Conservation (phyloP, 2,329 filamentous ascomycete species). For the Blastomyces gilchristii region DNA sequence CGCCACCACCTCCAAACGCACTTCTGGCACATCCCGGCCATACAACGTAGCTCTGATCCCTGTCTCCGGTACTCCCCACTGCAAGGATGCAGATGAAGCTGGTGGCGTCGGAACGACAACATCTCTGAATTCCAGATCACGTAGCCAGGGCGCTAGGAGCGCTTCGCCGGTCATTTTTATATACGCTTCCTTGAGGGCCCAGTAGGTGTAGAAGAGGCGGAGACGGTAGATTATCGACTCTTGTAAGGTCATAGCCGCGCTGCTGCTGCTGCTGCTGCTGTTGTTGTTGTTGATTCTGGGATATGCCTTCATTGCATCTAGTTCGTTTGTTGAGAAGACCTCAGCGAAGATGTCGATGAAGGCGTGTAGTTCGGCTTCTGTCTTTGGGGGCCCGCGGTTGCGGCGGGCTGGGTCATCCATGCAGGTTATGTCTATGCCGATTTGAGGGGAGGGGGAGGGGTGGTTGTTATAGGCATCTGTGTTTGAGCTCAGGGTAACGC, state of each 20-base stretch:
- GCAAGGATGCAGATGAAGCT: constrained; percentile 22
- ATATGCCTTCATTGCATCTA: constrained; percentile 43
- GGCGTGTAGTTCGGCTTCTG: constrained; percentile 41
- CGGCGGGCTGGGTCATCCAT: constrained; percentile 45
- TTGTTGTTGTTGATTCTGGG: neutral
- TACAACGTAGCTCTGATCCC: constrained; percentile 43
- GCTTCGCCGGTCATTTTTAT: constrained; percentile 58
- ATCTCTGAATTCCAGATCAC: constrained; percentile 50
- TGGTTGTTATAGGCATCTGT: constrained; percentile 9
- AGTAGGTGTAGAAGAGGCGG: constrained; percentile 53
- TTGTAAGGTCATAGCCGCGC: constrained; percentile 21
- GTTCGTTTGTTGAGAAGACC: constrained; percentile 48
- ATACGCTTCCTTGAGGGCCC: constrained; percentile 57
- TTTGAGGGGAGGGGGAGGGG: constrained; percentile 24
- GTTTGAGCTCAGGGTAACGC: constrained; percentile 6
- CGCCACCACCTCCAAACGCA: constrained; percentile 47
- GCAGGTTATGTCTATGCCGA: constrained; percentile 55
- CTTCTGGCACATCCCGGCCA: constrained; percentile 39
- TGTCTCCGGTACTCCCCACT: constrained; percentile 30
- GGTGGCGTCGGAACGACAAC: constrained; percentile 40
- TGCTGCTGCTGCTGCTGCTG: neutral
- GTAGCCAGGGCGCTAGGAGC: constrained; percentile 51
- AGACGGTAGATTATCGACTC: constrained; percentile 45
- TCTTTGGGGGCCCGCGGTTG: constrained; percentile 39
- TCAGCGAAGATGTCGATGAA: constrained; percentile 52